Evolutionary conservation across 2,329 filamentous ascomycete species (phyloP), one percentile per base, ranked within the genome.

Genomic region (Botrytis paeoniae): DNA sequence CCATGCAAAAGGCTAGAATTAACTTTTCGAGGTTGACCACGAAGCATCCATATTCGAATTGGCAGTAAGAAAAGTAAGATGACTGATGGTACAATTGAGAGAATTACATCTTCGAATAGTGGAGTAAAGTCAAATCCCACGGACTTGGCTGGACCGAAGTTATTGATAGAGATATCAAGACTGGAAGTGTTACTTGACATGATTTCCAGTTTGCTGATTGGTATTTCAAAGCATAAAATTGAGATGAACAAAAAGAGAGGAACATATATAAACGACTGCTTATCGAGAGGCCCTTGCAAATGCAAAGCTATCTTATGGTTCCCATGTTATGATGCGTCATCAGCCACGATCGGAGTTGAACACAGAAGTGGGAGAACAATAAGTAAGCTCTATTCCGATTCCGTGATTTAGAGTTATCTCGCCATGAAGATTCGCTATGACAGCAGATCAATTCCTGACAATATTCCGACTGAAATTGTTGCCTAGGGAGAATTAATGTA

Each of bases 71-170:
- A 10, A 18, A 79, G 73, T 16, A 79, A 51, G 7, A 77, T 45
- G 6, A 70, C 51, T 20, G 76, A 77, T 29, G 77, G 75, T 2
- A 77, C 41, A 43, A 78, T 76, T 51, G 73, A 77, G 4, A 79
- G 69, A 39, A 79, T 65, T 2, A 73, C 69, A 69, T 77, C 73
- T 72, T 80, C 75, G 54, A 79, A 78, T 16, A 76, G 59, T 16
- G 75, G 74, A 22, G 76, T 79, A 65, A 80, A 80, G 43, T 79
- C 79, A 74, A 79, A 79, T n/a, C 72, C 61, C 1, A 69, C 65
- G 25, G 74, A 69, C 43, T 73, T 63, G 29, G 71, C 62, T 4
- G 77, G 77, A 43, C 76, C 76, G 69, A 78, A 79, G 43, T 70
- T 43, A 43, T 73, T 70, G 41, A 63, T 45, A 9, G n/a, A 18